These are phyloP conservation scores for Beauveria rudraprayagi DNA, from an alignment of 2,329 filamentous ascomycete genomes.

Conservation along the genomic window DNA sequence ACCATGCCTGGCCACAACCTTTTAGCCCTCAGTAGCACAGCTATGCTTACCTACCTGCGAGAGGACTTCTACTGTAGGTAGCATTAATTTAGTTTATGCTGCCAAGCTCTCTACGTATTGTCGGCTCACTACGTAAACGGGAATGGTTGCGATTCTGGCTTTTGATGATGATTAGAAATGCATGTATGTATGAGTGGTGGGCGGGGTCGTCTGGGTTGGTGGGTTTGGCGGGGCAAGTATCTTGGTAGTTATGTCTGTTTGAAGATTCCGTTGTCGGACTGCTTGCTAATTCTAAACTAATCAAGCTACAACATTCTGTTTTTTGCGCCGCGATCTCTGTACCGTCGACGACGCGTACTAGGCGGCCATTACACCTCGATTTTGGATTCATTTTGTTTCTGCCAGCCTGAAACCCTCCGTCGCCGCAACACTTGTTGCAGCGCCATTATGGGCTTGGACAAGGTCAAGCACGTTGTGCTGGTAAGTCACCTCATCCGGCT, in stretches of 20 bases:
- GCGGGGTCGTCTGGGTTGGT: not conserved
- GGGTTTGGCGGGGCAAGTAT: not conserved
- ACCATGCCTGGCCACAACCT: too few relatives aligned
- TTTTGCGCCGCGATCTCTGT: not conserved
- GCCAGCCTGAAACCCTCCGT: not conserved
- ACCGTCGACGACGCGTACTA: not conserved
- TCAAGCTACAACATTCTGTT: not conserved
- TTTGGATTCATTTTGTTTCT: too few relatives aligned
- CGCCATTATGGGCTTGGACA: slow-evolving; percentile 34
- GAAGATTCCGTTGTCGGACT: not conserved
- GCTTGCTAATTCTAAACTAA: not conserved
- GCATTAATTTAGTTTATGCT: too few relatives aligned
- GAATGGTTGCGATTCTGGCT: not conserved
- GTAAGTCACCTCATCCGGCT: slow-evolving; percentile 34
- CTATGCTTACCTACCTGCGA: too few relatives aligned
- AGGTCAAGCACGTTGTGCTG: slow-evolving; percentile 70
- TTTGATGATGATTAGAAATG: not conserved
- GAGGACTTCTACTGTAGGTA: too few relatives aligned
- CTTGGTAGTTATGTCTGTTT: not conserved
- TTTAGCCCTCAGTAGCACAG: too few relatives aligned
- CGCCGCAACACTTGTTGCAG: not conserved
- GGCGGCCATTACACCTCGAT: too few relatives aligned
- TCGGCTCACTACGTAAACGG: too few relatives aligned
- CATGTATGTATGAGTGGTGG: not conserved
- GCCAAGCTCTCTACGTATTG: too few relatives aligned